phyloP scores from a whole-genome alignment of 768 basidiomycete genomes.

The Kwoniella dendrophila region DNA sequence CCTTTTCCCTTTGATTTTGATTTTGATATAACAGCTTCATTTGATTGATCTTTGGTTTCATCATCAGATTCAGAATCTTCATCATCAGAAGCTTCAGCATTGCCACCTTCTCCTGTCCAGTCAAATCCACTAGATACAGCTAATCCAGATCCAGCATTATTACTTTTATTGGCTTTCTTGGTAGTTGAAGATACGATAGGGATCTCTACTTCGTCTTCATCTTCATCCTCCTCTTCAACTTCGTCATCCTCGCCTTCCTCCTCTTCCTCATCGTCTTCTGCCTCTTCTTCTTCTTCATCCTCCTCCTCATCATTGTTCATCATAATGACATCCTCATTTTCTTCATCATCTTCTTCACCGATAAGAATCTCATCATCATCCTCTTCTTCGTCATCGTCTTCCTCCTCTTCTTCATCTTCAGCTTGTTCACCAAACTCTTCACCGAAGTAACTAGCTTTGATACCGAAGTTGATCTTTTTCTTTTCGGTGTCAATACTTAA shows the following conservation, averaged over 20 bases:
- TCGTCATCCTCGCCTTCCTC: slow-evolving; percentile 48
- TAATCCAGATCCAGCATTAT: slow-evolving; percentile 28
- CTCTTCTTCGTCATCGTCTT: slow-evolving; percentile 41
- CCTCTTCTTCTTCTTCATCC: slow-evolving; percentile 21
- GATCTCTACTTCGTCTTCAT: slow-evolving; percentile 5
- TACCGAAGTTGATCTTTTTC: slow-evolving; percentile 74
- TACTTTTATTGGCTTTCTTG: slow-evolving; percentile 17
- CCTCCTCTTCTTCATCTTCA: slow-evolving; percentile 50
- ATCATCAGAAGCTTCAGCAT: slow-evolving; percentile 57
- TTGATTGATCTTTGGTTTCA: slow-evolving; percentile 23
- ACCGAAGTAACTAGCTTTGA: slow-evolving; percentile 85
- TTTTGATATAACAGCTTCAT: slow-evolving; percentile 48
- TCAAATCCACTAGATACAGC: slow-evolving; percentile 54
- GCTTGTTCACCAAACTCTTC: slow-evolving; percentile 62
- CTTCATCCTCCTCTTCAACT: slow-evolving; percentile 52
- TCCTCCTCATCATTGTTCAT: slow-evolving; percentile 31
- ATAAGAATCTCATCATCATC: slow-evolving; percentile 50
- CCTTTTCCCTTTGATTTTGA: slow-evolving; percentile 59
- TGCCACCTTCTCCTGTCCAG: slow-evolving; percentile 48
- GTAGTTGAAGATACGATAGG: slow-evolving; percentile 4
- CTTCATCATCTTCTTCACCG: slow-evolving; percentile 48
- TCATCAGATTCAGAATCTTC: slow-evolving; percentile 57
- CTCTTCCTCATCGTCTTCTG: slow-evolving; percentile 38
- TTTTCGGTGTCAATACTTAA: slow-evolving; percentile 73
- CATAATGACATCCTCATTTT: too few species aligned